Evolutionary conservation across 176 grass and related monocot species (phyloP).

Genomic region (Eleusine indica): DNA sequence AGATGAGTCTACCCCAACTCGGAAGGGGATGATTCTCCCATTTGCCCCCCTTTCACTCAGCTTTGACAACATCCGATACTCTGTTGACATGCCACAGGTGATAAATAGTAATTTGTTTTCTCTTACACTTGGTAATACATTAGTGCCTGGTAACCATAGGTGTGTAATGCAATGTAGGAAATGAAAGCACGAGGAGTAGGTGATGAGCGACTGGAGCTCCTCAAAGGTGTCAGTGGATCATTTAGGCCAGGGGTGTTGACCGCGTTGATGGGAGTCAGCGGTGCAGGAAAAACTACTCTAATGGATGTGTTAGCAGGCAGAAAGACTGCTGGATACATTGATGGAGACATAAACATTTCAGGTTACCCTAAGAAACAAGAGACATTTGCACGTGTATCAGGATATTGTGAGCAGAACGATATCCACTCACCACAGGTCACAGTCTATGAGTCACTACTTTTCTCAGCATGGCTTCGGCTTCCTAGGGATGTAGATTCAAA

Average conservation of each 20-base stretch:
- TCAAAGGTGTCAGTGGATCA: slow-evolving; percentile 83
- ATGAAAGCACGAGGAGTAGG: slow-evolving; percentile 78
- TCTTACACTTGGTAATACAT: neutral
- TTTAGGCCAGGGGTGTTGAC: slow-evolving; percentile 96
- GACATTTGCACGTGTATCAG: slow-evolving; percentile 89
- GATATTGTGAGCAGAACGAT: slow-evolving; percentile 90
- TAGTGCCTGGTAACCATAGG: slow-evolving; percentile 17
- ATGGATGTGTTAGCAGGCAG: slow-evolving; percentile 97
- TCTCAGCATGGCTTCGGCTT: slow-evolving; percentile 90
- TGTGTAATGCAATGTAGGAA: slow-evolving; percentile 52
- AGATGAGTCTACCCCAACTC: neutral
- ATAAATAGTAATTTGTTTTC: slow-evolving; percentile 3
- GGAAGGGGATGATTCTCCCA: slow-evolving; percentile 88
- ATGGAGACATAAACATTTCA: slow-evolving; percentile 80
- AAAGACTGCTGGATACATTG: slow-evolving; percentile 84
- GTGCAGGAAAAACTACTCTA: slow-evolving; percentile 86
- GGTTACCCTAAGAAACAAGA: slow-evolving; percentile 92
- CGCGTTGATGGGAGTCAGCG: slow-evolving; percentile 94
- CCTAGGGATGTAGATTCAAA: slow-evolving; percentile 69
- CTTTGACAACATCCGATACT: slow-evolving; percentile 79
- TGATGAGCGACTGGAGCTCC: slow-evolving; percentile 70
- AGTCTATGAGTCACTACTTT: slow-evolving; percentile 77
- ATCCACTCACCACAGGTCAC: slow-evolving; percentile 92
- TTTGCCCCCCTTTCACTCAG: slow-evolving; percentile 81
- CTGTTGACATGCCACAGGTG: slow-evolving; percentile 95